These are phyloP conservation scores for Arthonia radiata DNA, from an alignment of 495 filamentous ascomycete genomes.

Conservation along the genomic window DNA sequence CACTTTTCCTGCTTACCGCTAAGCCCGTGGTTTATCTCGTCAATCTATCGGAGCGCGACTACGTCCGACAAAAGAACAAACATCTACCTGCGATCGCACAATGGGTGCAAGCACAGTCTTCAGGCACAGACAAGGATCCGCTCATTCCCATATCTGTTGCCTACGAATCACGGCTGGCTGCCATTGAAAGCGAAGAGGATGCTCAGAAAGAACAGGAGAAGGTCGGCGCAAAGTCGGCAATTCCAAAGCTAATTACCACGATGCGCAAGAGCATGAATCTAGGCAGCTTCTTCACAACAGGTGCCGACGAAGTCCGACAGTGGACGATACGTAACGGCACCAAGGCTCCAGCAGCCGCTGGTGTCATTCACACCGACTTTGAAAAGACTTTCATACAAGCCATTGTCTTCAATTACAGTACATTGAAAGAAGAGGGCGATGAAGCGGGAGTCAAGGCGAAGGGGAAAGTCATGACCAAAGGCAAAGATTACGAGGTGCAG, in stretches of 20 bases:
- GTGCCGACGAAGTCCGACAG: constrained; percentile 88
- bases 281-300: constrained; percentile 90
- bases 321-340: constrained; percentile 95
- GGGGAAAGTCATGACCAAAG: constrained; percentile 95
- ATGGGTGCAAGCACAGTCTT: constrained; percentile 78
- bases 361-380: constrained; percentile 90
- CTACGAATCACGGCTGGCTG: constrained; percentile 78
- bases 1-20: constrained; percentile 77
- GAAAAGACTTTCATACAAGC: constrained; percentile 99
- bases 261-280: constrained; percentile 87
- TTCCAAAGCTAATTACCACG: constrained; percentile 80
- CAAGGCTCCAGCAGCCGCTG: constrained; percentile 90
- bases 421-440: constrained; percentile 64
- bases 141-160: constrained; percentile 79
- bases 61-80: constrained; percentile 98
- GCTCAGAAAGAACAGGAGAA: constrained; percentile 75
- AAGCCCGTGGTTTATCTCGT: constrained; percentile 96
- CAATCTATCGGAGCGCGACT: constrained; percentile 93
- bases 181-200: constrained; percentile 49
- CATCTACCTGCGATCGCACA: constrained; percentile 75
- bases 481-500: constrained; percentile 79
- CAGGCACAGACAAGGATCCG: constrained; percentile 35
- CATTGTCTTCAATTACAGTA: constrained; percentile 65
- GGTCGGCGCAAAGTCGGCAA: constrained; percentile 58
- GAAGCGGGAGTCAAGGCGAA: constrained; percentile 73